Percentiles rank a stretch among this genome's conserved stretches.
Conservation (phyloP, 768 basidiomycete genomes). For the Boletus insuetus region DNA sequence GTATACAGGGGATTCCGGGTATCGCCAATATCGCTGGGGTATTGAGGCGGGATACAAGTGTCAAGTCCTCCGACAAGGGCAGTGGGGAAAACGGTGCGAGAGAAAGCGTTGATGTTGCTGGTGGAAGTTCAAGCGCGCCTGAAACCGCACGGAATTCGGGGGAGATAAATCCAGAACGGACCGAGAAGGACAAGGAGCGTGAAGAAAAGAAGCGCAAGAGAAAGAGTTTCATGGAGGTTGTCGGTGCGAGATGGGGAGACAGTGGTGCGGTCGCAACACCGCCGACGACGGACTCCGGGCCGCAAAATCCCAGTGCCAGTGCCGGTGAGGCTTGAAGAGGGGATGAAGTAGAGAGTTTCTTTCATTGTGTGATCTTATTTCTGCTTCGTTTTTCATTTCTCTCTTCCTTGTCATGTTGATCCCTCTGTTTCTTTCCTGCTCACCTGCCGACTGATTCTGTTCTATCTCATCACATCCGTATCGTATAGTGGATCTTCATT, state of each 20-base stretch:
- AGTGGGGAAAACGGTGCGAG: slow-evolving; percentile 20
- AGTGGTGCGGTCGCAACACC: slow-evolving; percentile 33
- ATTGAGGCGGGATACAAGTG: slow-evolving; percentile 28
- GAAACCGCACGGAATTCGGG: slow-evolving; percentile 40
- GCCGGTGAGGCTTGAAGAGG: slow-evolving; percentile 12
- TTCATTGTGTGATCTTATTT: slow-evolving; percentile 9
- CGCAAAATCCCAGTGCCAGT: slow-evolving; percentile 4
- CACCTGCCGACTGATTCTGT: slow-evolving; percentile 8
- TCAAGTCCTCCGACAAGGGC: slow-evolving; percentile 43
- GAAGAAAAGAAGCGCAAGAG: slow-evolving; percentile 62
- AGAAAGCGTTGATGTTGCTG: slow-evolving; percentile 17
- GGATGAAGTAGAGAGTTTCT: neutral
- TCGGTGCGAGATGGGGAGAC: slow-evolving; percentile 29
- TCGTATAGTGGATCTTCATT: slow-evolving; percentile 15
- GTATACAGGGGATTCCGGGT: slow-evolving; percentile 40
- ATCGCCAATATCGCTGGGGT: slow-evolving; percentile 30
- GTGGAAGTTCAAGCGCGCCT: slow-evolving; percentile 35
- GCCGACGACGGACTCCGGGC: slow-evolving; percentile 22
- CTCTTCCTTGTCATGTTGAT: neutral
- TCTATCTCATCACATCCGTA: slow-evolving; percentile 9
- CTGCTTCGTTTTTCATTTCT: slow-evolving; percentile 5
- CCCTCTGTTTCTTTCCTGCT: slow-evolving; percentile 1
- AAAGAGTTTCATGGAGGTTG: slow-evolving; percentile 50
- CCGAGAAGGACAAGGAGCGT: slow-evolving; percentile 52
- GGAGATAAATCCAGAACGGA: slow-evolving; percentile 49